Percentiles rank a stretch among this genome's conserved stretches.
These are phyloP conservation scores for Cruciata laevipes DNA, from an alignment of 257 asterid genomes.

Conservation along the genomic window DNA sequence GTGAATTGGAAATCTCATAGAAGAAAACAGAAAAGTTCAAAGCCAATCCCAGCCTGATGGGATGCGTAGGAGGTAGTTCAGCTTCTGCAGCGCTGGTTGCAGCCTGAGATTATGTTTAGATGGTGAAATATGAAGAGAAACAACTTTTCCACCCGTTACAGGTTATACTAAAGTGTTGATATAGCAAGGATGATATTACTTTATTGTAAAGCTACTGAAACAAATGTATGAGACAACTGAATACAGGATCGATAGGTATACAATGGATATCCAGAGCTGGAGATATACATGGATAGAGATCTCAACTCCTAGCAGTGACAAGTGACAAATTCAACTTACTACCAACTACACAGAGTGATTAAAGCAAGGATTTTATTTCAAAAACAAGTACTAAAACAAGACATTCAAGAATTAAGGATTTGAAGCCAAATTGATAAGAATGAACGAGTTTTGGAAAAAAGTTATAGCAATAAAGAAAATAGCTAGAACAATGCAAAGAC, in stretches of 20 bases:
- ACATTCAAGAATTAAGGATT: background rate
- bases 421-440: background rate
- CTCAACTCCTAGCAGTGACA: background rate
- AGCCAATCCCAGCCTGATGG: slow-evolving; percentile 90
- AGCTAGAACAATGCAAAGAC: background rate
- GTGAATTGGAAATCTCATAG: slow-evolving; percentile 79
- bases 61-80: slow-evolving; percentile 83
- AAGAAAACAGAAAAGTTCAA: slow-evolving; percentile 85
- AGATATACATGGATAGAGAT: background rate
- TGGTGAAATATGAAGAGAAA: background rate
- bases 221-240: background rate
- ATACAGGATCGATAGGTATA: background rate
- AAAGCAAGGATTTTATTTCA: background rate
- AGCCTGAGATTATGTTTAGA: slow-evolving; percentile 30
- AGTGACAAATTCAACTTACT: background rate
- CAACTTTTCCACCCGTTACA: background rate
- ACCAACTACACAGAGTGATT: background rate
- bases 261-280: background rate
- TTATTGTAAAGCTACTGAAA: background rate
- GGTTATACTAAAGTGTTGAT: background rate
- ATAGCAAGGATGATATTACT: background rate
- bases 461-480: background rate
- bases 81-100: slow-evolving; percentile 77
- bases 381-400: background rate
- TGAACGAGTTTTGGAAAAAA: background rate